Evolutionary conservation across 2,329 filamentous ascomycete species (phyloP).

Genomic region (Claviceps capensis): DNA sequence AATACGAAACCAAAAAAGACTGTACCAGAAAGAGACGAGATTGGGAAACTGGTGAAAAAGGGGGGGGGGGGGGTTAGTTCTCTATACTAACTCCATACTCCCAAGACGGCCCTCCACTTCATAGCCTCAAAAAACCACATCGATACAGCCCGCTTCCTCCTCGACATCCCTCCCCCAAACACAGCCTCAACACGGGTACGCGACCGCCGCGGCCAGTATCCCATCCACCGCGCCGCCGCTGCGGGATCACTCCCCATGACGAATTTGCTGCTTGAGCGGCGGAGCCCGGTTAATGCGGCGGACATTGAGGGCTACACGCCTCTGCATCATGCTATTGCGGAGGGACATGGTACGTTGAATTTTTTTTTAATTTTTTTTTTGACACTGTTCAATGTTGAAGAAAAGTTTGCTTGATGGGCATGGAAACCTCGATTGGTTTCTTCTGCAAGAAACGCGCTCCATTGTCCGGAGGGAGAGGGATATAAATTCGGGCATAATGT

Average conservation of each 20-base stretch:
- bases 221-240: slow-evolving; percentile 83
- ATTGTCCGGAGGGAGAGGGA: too few species aligned
- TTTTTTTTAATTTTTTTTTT: neutral
- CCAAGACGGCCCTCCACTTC: slow-evolving; percentile 77
- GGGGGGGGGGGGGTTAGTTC: too few species aligned
- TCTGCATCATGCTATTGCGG: slow-evolving; percentile 74
- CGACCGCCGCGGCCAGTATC: slow-evolving; percentile 77
- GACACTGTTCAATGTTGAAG: neutral
- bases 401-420: neutral
- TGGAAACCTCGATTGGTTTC: too few species aligned
- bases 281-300: slow-evolving; percentile 69
- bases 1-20: neutral
- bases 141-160: slow-evolving; percentile 64
- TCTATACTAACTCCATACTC: neutral
- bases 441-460: too few species aligned
- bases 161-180: slow-evolving; percentile 44
- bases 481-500: neutral
- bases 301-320: slow-evolving; percentile 77
- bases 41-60: too few species aligned
- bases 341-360: slow-evolving; percentile 45
- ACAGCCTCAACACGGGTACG: slow-evolving; percentile 64
- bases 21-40: too few species aligned
- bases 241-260: slow-evolving; percentile 82
- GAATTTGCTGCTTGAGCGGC: slow-evolving; percentile 60
- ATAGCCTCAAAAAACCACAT: slow-evolving; percentile 81